Conservation (phyloP, 257 asterid genomes). For the Solanum neorickii region DNA sequence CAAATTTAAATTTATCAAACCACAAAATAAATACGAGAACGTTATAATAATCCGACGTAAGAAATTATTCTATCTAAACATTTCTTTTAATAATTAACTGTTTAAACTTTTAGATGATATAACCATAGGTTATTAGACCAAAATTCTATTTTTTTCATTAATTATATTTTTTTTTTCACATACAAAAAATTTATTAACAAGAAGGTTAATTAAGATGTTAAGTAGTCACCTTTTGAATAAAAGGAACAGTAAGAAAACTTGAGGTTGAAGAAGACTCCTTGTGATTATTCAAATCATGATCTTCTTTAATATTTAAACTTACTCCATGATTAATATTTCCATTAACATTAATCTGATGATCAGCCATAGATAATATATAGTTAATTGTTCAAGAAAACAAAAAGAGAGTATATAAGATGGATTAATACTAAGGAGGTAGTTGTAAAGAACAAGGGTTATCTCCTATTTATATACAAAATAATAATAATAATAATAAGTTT, state of each 20-base stretch:
- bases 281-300: slow-evolving; percentile 16
- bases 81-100: neutral
- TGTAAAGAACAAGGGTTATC: neutral
- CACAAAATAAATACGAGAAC: neutral
- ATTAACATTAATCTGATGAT: slow-evolving; percentile 15
- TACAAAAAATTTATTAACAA: neutral
- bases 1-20: neutral
- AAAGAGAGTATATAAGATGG: neutral
- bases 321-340: slow-evolving; percentile 23
- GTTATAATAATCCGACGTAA: fast-evolving
- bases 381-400: neutral
- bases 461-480: neutral
- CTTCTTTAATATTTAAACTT: slow-evolving; percentile 35
- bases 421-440: neutral
- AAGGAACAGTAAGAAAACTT: slow-evolving; percentile 39
- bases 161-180: no score
- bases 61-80: neutral
- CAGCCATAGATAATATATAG: slow-evolving; percentile 25
- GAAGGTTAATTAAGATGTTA: neutral
- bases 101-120: neutral
- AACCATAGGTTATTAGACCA: neutral
- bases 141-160: no score
- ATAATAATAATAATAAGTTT: neutral
- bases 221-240: slow-evolving; percentile 55
- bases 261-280: slow-evolving; percentile 13